Conservation (phyloP, 331 rosid genomes). For the Rosa hybrid region DNA sequence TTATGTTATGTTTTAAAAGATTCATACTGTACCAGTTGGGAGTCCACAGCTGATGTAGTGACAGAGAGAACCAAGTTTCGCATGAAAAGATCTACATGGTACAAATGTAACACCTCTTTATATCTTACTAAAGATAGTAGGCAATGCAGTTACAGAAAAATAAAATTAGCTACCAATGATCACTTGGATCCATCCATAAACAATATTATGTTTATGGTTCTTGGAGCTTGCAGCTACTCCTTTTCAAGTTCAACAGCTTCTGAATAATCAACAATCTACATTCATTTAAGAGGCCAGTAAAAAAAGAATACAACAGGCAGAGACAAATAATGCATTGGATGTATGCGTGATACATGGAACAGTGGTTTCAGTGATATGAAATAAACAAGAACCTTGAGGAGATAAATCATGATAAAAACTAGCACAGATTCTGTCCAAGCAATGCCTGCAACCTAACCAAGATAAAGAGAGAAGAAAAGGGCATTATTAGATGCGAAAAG, state of each 20-base stretch:
- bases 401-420: slow-evolving; percentile 25
- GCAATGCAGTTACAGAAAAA: slow-evolving; percentile 8
- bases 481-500: slow-evolving; percentile 21
- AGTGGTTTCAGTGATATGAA: slow-evolving; percentile 4
- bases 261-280: slow-evolving; percentile 54
- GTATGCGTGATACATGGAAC: slow-evolving; percentile 27
- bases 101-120: slow-evolving; percentile 36
- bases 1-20: slow-evolving; percentile 19
- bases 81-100: slow-evolving; percentile 36
- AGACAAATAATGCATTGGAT: slow-evolving; percentile 25
- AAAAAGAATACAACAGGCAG: slow-evolving; percentile 32
- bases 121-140: slow-evolving; percentile 13
- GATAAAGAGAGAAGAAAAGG: slow-evolving; percentile 34
- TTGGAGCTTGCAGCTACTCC: slow-evolving; percentile 42
- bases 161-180: slow-evolving; percentile 40
- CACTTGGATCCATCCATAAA: slow-evolving; percentile 50
- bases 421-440: slow-evolving; percentile 45
- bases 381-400: slow-evolving; percentile 37
- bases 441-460: slow-evolving; percentile 55
- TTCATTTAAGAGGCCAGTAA: slow-evolving; percentile 36
- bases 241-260: slow-evolving; percentile 54
- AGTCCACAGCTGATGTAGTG: slow-evolving; percentile 30
- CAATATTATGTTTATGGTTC: slow-evolving; percentile 49
- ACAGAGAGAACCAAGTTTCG: slow-evolving; percentile 37
- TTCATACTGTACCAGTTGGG: slow-evolving; percentile 32